Conservation (phyloP, 306 rosid genomes). For the Acacia acuminata region DNA sequence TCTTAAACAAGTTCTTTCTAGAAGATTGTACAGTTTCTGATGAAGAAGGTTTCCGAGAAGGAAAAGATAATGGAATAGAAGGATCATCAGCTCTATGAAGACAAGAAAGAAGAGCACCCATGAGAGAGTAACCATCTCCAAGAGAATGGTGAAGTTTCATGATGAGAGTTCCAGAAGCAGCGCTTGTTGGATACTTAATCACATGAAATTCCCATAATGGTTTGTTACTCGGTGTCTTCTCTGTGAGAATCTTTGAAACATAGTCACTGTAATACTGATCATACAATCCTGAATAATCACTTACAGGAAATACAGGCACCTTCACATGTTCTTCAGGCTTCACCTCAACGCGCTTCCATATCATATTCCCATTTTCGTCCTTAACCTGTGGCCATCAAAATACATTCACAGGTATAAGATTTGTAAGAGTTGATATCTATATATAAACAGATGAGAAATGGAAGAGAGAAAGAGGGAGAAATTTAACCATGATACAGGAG, state of each 20-base stretch:
- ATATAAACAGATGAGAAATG: not conserved
- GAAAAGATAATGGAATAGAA: slow-evolving; percentile 61
- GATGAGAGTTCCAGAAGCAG: slow-evolving; percentile 40
- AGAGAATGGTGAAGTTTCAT: slow-evolving; percentile 62
- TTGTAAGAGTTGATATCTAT: not conserved
- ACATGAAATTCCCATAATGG: slow-evolving; percentile 65
- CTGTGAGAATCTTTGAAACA: slow-evolving; percentile 28
- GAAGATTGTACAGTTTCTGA: not conserved
- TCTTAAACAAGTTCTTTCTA: not conserved
- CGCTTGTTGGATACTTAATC: slow-evolving; percentile 56
- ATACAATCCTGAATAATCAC: slow-evolving; percentile 29
- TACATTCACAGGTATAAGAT: too few species aligned
- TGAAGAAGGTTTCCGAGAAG: slow-evolving; percentile 19
- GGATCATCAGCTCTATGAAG: slow-evolving; percentile 53
- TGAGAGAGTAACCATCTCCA: slow-evolving; percentile 66
- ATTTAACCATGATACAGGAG: slow-evolving; percentile 57
- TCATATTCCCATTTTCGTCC: slow-evolving; percentile 35
- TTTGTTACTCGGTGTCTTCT: slow-evolving; percentile 34
- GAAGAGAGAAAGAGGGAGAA: slow-evolving; percentile 22
- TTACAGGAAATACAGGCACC: slow-evolving; percentile 42
- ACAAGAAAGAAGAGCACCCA: slow-evolving; percentile 66
- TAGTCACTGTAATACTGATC: slow-evolving; percentile 46
- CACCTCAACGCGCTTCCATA: slow-evolving; percentile 54
- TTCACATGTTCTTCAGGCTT: slow-evolving; percentile 51
- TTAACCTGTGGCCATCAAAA: slow-evolving; percentile 36